Evolutionary conservation across 148 eudicot species (phyloP).

Genomic region (Amaranthus palmeri): DNA sequence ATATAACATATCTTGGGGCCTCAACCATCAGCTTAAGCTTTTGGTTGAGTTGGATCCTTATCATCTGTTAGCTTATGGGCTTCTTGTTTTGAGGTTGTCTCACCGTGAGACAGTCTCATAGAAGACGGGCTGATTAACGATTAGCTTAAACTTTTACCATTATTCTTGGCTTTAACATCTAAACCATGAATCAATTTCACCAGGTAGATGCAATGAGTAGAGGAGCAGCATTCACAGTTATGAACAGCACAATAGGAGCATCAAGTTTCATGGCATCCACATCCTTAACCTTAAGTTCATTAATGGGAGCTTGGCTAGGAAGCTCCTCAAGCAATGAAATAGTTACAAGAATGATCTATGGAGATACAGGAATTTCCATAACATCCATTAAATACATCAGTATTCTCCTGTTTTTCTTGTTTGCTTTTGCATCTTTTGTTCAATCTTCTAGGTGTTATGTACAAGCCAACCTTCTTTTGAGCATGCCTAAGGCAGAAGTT

Average conservation of each 20-base stretch:
- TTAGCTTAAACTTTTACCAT: too few relatives aligned
- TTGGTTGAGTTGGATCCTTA: too few relatives aligned
- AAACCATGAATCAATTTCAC: too few relatives aligned
- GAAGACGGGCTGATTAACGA: too few relatives aligned
- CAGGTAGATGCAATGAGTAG: slow-evolving; percentile 49
- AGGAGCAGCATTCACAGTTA: slow-evolving; percentile 42
- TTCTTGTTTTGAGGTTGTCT: too few relatives aligned
- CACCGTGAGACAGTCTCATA: too few relatives aligned
- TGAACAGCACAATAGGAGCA: slow-evolving; percentile 41
- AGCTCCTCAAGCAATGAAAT: slow-evolving; percentile 25
- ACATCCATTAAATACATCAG: slow-evolving; percentile 40
- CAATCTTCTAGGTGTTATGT: slow-evolving; percentile 45
- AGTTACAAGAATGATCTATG: slow-evolving; percentile 37
- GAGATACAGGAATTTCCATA: slow-evolving; percentile 37
- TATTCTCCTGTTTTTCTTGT: slow-evolving; percentile 44
- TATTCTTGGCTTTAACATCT: too few relatives aligned
- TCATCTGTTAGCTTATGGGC: too few relatives aligned
- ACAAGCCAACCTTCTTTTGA: slow-evolving; percentile 53
- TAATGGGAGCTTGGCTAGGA: slow-evolving; percentile 69
- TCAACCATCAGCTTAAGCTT: too few relatives aligned
- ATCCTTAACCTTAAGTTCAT: slow-evolving; percentile 49
- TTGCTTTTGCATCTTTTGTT: slow-evolving; percentile 52
- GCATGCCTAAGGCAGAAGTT: slow-evolving; percentile 52
- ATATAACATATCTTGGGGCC: too few relatives aligned
- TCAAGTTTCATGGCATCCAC: slow-evolving; percentile 48